Evolutionary conservation across 257 asterid genomes (phyloP), one percentile per base, ranked within the genome.

Genomic region (Verbascum thapsus): DNA sequence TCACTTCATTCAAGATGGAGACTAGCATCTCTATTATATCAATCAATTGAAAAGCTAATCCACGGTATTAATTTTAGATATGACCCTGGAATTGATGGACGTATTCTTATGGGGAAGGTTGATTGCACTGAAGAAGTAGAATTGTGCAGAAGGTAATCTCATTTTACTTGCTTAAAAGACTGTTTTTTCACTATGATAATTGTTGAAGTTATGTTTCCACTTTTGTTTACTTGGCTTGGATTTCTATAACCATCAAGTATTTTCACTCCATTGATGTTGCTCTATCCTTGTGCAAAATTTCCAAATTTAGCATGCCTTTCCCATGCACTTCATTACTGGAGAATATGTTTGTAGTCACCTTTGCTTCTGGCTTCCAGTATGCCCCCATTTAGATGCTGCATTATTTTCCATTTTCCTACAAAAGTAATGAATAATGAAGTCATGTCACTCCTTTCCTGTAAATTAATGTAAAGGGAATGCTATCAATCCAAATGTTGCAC

Each of bases 111-210:
- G 76, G 87, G 69, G 58, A 83, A 76, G 67, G 87, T 83, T 62
- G 87, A 78, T 66, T 83, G 90, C 81, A 80, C 90, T 63, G 73
- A 53, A 73, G 85, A 83, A 76, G 66, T 57, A 52, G 85, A 78
- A 1, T 74, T 83, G 66, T 80, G 90, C 43, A 75, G 80, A 71
- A 52, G 37, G 44, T 41, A 23, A 32, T 35, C 12, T 8, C 32
- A 53, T n/a, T n/a, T n/a, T 40, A 11, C 42, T 53, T 23, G 38
- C 44, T 30, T 56, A 23, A 6, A 11, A 43, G 9, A 19, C 54
- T 42, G 34, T 43, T 13, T 13, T 64, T 43, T n/a, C 26, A 42
- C 49, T 42, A 42, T 54, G 55, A 12, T 63, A 49, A 60, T 16
- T 32, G 58, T 8, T n/a, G 63, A 26, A 43, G 11, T 18, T 16